These are phyloP conservation scores for Pichia occidentalis DNA, from an alignment of 805 yeast genomes.

Conservation along the genomic window DNA sequence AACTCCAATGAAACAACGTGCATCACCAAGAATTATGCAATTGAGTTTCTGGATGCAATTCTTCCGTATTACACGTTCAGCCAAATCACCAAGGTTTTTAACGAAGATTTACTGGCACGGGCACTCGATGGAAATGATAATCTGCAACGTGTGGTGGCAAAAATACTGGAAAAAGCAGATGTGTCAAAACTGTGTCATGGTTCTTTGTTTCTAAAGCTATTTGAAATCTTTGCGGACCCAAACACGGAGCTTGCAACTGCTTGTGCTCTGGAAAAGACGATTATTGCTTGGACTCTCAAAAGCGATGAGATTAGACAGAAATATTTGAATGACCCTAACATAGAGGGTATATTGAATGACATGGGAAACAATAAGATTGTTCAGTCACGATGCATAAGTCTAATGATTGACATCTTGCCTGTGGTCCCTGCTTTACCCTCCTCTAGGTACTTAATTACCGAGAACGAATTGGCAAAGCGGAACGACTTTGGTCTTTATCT, in stretches of 20 bases:
- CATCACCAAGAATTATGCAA: constrained; percentile 15
- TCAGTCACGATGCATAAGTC: constrained; percentile 28
- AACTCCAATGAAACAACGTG: constrained; percentile 21
- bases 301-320: constrained; percentile 30
- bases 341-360: constrained; percentile 17
- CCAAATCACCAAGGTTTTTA: constrained; percentile 20
- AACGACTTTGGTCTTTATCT: constrained; percentile 29
- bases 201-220: constrained; percentile 15
- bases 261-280: constrained; percentile 18
- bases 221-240: constrained; percentile 19
- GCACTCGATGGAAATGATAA: constrained; percentile 25
- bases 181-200: constrained; percentile 21
- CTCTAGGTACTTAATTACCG: constrained; percentile 21
- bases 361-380: constrained; percentile 23
- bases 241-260: constrained; percentile 20
- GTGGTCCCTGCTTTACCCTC: constrained; percentile 22
- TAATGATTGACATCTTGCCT: constrained; percentile 24
- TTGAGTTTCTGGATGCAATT: constrained; percentile 23
- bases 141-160: constrained; percentile 23
- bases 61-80: constrained; percentile 26
- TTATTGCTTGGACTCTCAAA: constrained; percentile 17
- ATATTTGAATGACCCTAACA: constrained; percentile 22
- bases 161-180: constrained; percentile 25
- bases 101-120: constrained; percentile 23
- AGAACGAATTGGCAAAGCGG: constrained; percentile 18